Percentiles rank a stretch among this genome's conserved stretches.
These are phyloP conservation scores for Salinomyces thailandicus DNA, from an alignment of 2,329 filamentous ascomycete species.

Conservation along the genomic window DNA sequence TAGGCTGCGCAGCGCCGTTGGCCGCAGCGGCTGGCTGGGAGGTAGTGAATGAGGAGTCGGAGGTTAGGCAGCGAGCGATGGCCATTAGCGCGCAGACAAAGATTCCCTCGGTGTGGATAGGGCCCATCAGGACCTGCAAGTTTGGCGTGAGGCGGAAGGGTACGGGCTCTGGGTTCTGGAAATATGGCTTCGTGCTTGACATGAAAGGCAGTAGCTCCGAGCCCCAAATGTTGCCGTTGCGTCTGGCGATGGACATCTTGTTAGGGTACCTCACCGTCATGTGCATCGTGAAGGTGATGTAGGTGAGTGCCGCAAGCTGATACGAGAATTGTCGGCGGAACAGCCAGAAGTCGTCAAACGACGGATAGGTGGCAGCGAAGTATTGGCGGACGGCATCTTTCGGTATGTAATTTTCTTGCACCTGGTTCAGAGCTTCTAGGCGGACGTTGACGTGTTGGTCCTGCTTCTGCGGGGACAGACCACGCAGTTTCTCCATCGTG, in stretches of 20 bases:
- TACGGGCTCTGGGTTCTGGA: constrained; percentile 90
- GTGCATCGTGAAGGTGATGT: constrained; percentile 97
- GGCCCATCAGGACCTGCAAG: constrained; percentile 90
- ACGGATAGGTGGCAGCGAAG: constrained; percentile 78
- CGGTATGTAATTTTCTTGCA: constrained; percentile 88
- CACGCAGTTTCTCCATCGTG: constrained; percentile 86
- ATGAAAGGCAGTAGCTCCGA: constrained; percentile 88
- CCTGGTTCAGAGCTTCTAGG: constrained; percentile 85
- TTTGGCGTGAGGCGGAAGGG: constrained; percentile 97
- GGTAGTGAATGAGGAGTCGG: constrained; percentile 44
- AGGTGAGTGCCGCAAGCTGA: constrained; percentile 86
- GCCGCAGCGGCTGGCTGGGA: constrained; percentile 10
- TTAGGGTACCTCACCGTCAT: constrained; percentile 94
- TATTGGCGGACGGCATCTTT: constrained; percentile 73
- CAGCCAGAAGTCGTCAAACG: constrained; percentile 92
- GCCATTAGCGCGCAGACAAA: constrained; percentile 94
- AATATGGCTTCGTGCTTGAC: constrained; percentile 71
- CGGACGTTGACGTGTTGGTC: constrained; percentile 37
- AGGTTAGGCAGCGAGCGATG: constrained; percentile 85
- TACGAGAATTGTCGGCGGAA: constrained; percentile 97
- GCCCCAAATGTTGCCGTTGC: constrained; percentile 89
- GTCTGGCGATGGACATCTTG: constrained; percentile 84
- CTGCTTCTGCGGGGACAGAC: constrained; percentile 53
- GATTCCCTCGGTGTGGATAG: constrained; percentile 89
- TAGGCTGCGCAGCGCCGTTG: constrained; percentile 11